A percentile compares a stretch with the other conserved stretches of the same genome.
Conservation (phyloP, 768 basidiomycete species). For the Termitomyces eurrhizus region DNA sequence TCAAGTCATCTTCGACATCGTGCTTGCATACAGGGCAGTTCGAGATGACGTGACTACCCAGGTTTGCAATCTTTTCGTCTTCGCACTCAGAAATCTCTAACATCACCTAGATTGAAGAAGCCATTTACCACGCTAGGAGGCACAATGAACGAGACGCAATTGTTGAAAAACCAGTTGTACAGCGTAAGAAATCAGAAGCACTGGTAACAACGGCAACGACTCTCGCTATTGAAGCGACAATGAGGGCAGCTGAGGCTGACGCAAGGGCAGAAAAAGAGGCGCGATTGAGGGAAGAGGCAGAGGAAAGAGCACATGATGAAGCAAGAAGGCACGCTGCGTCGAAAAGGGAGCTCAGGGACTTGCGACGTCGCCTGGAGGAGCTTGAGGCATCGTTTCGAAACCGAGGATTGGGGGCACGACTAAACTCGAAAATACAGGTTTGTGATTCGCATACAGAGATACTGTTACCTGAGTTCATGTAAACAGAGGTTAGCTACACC, state of each 20-base stretch:
- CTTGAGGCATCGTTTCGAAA: constrained; percentile 7
- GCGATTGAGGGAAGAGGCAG: constrained; percentile 12
- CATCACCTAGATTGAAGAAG: constrained; percentile 8
- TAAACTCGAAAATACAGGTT: background rate
- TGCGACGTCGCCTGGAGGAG: constrained; percentile 12
- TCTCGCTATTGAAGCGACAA: constrained; percentile 8
- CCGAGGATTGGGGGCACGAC: background rate
- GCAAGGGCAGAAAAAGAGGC: constrained; percentile 12
- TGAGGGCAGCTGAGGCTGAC: constrained; percentile 12
- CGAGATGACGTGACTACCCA: constrained; percentile 9
- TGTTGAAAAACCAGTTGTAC: constrained; percentile 8
- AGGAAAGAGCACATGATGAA: constrained; percentile 13
- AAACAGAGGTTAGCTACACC: background rate
- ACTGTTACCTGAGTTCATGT: background rate
- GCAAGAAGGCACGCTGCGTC: constrained; percentile 10
- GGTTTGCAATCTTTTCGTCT: background rate
- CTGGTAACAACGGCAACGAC: constrained; percentile 6
- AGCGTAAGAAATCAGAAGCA: constrained; percentile 8
- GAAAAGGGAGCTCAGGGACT: constrained; percentile 10
- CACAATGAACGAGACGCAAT: constrained; percentile 6
- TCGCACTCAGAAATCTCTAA: background rate
- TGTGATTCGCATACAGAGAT: background rate
- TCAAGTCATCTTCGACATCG: constrained; percentile 5
- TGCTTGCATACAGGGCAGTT: constrained; percentile 5
- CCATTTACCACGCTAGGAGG: constrained; percentile 2